Base-by-base conservation (phyloP, 768 basidiomycete genomes). In the Russula vinacea region DNA sequence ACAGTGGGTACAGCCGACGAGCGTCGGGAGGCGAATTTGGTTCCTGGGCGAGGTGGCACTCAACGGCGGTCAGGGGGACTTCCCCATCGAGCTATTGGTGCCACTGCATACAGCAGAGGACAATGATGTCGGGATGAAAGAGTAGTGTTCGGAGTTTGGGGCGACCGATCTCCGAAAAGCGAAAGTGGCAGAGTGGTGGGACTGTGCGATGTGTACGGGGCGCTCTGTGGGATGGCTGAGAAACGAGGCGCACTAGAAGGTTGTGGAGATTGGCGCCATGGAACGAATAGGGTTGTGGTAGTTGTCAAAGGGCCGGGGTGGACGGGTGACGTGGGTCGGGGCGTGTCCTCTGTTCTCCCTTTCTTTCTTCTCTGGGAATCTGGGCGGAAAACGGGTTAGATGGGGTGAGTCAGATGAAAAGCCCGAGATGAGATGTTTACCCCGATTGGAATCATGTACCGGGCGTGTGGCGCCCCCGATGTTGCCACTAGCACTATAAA, bases 181-280 rank as follows among this genome's bases (percentile, higher is more conserved):
- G 58, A 51, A 45, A n/a, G 59, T 24, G 49, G 54, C 32, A 9
- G 51, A 61, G 35, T 22, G 33, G 22, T 51, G 50, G n/a, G 50
- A 40, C 49, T 22, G 60, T 57, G 64, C 64, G 64, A 65, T 47
- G 10, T 65, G 60, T 37, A 52, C 64, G 64, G 64, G 64, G 59
- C 54, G 54, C 59, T 56, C 16, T 33, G 58, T 37, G 35, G 39
- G n/a, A 44, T 44, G 40, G 37, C 24, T 3, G 40, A 14, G 40
- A 33, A 65, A 61, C 59, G 59, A 65, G 64, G 64, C 47, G 49
- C 59, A 42, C 64, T 65, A 65, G 64, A 64, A 60, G 58, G 22
- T 13, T 19, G 51, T 54, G 44, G 45, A 33, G 39, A 56, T 65
- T 60, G 64, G 53, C 63, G 63, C 63, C n/a, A 24, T 0, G 17